phyloP scores from a whole-genome alignment of 495 filamentous ascomycete species.

The Aspergillus hancockii region DNA sequence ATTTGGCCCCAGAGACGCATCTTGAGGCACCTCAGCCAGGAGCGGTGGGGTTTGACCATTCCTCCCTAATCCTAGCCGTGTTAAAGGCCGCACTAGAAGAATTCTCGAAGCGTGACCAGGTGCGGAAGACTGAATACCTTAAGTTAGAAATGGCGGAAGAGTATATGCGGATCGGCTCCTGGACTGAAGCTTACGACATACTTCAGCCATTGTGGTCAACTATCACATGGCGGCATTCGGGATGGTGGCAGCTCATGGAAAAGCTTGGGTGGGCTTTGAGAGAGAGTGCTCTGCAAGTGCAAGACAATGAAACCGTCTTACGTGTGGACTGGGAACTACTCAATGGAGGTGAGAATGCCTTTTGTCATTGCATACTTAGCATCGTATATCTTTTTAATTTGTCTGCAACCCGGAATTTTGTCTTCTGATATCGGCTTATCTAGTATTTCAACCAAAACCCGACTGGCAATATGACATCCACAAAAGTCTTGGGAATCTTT shows the following conservation, averaged over 20 bases:
- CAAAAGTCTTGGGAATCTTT: slow-evolving; percentile 60
- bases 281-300: slow-evolving; percentile 64
- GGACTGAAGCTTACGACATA: slow-evolving; percentile 65
- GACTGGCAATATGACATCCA: slow-evolving; percentile 76
- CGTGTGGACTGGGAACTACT: slow-evolving; percentile 85
- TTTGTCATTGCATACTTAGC: not conserved
- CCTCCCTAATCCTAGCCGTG: slow-evolving; percentile 57
- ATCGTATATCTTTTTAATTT: not conserved
- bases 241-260: slow-evolving; percentile 78
- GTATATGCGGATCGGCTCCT: slow-evolving; percentile 60
- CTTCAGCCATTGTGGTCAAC: slow-evolving; percentile 72
- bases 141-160: slow-evolving; percentile 70
- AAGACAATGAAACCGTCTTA: slow-evolving; percentile 66
- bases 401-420: not conserved
- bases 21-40: slow-evolving; percentile 63
- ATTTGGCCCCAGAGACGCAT: slow-evolving; percentile 77
- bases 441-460: slow-evolving; percentile 61
- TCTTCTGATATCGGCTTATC: slow-evolving; percentile 8
- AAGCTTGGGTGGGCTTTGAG: slow-evolving; percentile 73
- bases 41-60: slow-evolving; percentile 61
- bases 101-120: slow-evolving; percentile 64
- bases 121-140: slow-evolving; percentile 65
- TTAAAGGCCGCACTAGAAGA: slow-evolving; percentile 63
- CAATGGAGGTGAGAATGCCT: slow-evolving; percentile 57
- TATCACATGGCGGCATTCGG: slow-evolving; percentile 72